These are phyloP conservation scores for Nitzschia sp. DNA, from an alignment of 108 stramenopile genomes.

Conservation along the genomic window DNA sequence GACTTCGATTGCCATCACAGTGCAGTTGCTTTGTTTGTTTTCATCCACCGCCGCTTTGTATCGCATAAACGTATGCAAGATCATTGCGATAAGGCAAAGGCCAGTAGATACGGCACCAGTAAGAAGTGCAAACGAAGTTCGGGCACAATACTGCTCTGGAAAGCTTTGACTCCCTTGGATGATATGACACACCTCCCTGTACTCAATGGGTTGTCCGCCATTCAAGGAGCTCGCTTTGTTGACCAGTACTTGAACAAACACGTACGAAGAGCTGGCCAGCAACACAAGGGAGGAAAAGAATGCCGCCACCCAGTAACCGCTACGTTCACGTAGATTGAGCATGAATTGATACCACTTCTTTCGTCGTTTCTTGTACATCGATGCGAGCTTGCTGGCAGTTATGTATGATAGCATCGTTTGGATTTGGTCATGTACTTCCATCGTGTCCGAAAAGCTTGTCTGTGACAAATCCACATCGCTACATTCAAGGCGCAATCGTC, in stretches of 20 bases:
- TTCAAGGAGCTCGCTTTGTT: slow-evolving; percentile 1
- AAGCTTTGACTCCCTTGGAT: slow-evolving; percentile 3
- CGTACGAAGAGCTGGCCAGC: slow-evolving; percentile 25
- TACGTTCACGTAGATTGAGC: slow-evolving; percentile 30
- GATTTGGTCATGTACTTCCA: slow-evolving; percentile 18
- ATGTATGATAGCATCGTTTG: slow-evolving; percentile 27
- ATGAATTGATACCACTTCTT: slow-evolving; percentile 30
- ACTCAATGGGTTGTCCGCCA: neutral
- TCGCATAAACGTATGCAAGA: slow-evolving; percentile 21
- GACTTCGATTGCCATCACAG: slow-evolving; percentile 17
- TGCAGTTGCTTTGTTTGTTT: slow-evolving; percentile 13
- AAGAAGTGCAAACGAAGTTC: slow-evolving; percentile 28
- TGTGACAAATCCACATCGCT: neutral
- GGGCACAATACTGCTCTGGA: slow-evolving; percentile 27
- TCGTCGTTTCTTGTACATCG: slow-evolving; percentile 29
- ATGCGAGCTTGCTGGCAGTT: slow-evolving; percentile 5
- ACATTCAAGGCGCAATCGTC: slow-evolving; percentile 1
- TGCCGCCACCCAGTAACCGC: slow-evolving; percentile 46
- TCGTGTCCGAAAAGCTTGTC: slow-evolving; percentile 15
- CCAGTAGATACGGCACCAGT: slow-evolving; percentile 25
- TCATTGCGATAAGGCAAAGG: slow-evolving; percentile 32
- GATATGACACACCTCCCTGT: slow-evolving; percentile 26
- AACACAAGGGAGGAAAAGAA: slow-evolving; percentile 36
- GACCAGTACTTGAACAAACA: slow-evolving; percentile 38
- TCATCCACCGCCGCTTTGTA: slow-evolving; percentile 1